Evolutionary conservation across 306 rosid species (phyloP).

Genomic region (Amphicarpaea edgeworthii): DNA sequence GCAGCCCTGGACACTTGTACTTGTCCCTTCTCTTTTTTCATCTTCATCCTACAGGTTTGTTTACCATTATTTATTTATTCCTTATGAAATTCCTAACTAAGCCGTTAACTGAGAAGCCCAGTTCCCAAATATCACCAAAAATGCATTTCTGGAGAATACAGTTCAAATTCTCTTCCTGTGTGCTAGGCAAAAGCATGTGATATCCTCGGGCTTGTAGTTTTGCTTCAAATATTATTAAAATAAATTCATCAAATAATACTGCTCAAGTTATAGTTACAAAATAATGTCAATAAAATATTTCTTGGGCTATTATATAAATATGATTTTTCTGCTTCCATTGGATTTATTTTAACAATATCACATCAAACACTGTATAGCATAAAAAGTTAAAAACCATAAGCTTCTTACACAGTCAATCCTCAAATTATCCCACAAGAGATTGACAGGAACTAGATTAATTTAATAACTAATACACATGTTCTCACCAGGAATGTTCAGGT

Average conservation of each 20-base stretch:
- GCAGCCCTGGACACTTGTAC: neutral
- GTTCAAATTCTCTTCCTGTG: constrained; percentile 3
- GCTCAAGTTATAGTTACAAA: constrained; percentile 13
- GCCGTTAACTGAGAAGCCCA: neutral
- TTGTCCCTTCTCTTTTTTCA: neutral
- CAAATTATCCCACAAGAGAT: constrained; percentile 20
- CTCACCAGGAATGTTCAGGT: constrained; percentile 20
- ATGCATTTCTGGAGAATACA: constrained; percentile 5
- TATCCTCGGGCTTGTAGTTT: neutral
- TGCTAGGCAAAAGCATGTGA: neutral
- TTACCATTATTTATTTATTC: constrained; percentile 6
- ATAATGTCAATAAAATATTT: neutral
- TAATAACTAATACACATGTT: constrained; percentile 17
- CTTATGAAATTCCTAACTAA: constrained; percentile 7
- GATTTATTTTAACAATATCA: neutral
- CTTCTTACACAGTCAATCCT: neutral
- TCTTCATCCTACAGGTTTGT: constrained; percentile 20
- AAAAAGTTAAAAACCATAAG: constrained; percentile 6
- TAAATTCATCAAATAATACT: constrained; percentile 21
- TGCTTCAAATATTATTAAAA: constrained; percentile 11
- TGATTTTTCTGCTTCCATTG: constrained; percentile 3
- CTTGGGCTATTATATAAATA: constrained; percentile 3
- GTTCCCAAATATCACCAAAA: constrained; percentile 13
- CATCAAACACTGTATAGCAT: constrained; percentile 24
- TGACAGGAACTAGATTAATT: constrained; percentile 6